Base-by-base conservation (phyloP, 306 rosid genomes). In the Argentina anserina region DNA sequence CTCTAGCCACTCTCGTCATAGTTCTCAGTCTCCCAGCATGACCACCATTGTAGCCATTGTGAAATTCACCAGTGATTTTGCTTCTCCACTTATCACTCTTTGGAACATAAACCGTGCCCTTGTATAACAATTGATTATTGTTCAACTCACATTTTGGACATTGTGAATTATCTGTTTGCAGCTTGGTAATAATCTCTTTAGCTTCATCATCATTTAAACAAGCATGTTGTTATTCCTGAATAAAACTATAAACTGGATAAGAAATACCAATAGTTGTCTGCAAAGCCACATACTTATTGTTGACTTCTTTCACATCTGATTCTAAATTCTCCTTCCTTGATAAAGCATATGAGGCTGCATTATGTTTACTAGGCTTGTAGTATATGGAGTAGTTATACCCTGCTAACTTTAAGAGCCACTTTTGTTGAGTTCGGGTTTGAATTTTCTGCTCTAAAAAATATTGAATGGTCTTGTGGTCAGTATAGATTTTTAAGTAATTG, bases 41-140 rank as follows among this genome's bases (percentile, higher is more conserved):
- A 0, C 56, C 56, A 0, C 56, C 26, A 8, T 40, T 2, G 2
- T 12, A 3, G 1, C 49, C 20, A 14, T 3, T 0, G 4, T 45
- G 49, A 0, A 45, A 45, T 7, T 45, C 49, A 42, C 4, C 4
- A 12, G 4, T 12, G 1, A 45, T 3, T 3, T 45, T 45, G 0
- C 1, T 3, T 15, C 49, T 45, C 49, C 20, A 45, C 0, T 3
- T 1, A 0, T 1, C 49, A 3, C 1, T 3, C 1, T 13, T 0
- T 0, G 49, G 49, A 0, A 45, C 20, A 14, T 2, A 45, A 0
- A 45, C 49, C 17, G 0, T 45, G 4, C n/a, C n/a, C n/a, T 45
- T 13, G 43, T 40, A 1, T 1, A 40, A 9, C 41, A 13, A 20
- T 5, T 0, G 18, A 43, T 11, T 43, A 0, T 2, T 12, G 50